These are phyloP conservation scores for Plasmodium inui DNA, from an alignment of 169 alveolate species.

Conservation along the genomic window DNA sequence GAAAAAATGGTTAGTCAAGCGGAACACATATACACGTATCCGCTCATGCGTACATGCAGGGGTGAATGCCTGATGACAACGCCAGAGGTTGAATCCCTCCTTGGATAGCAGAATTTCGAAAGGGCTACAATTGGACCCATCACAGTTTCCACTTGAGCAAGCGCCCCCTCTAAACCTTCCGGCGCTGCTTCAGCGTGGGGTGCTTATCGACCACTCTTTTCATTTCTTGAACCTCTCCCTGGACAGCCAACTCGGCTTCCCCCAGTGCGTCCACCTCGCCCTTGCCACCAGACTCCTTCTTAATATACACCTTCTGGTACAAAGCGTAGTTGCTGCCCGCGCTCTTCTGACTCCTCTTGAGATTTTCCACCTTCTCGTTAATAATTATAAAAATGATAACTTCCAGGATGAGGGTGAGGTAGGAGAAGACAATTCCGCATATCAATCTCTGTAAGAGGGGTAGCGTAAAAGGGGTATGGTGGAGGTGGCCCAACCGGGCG, in stretches of 20 bases:
- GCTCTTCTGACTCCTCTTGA: constrained; percentile 21
- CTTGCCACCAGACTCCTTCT: not conserved
- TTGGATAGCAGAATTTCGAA: not conserved
- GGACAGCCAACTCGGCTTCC: not conserved
- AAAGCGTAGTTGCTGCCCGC: constrained; percentile 24
- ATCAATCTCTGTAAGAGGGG: constrained; percentile 20
- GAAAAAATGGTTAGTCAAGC: not conserved
- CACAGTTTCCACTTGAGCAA: not conserved
- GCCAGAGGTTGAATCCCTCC: not conserved
- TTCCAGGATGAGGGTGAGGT: constrained; percentile 46
- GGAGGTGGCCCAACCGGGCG: not conserved
- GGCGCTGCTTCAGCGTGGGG: constrained; percentile 29
- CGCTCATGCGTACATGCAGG: not conserved
- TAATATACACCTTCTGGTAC: constrained; percentile 14
- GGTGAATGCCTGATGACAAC: not conserved
- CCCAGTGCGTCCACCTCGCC: not conserved
- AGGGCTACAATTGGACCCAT: not conserved
- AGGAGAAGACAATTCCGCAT: constrained; percentile 62
- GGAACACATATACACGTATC: not conserved
- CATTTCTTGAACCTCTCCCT: not conserved
- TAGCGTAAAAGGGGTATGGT: not conserved
- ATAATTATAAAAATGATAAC: constrained; percentile 52
- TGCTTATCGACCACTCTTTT: not conserved
- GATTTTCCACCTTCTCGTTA: constrained; percentile 30
- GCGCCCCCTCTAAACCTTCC: not conserved